A percentile compares a stretch with the other conserved stretches of the same genome.
phyloP scores from a whole-genome alignment of 106 monocot genomes.

The Phalaenopsis equestris region DNA sequence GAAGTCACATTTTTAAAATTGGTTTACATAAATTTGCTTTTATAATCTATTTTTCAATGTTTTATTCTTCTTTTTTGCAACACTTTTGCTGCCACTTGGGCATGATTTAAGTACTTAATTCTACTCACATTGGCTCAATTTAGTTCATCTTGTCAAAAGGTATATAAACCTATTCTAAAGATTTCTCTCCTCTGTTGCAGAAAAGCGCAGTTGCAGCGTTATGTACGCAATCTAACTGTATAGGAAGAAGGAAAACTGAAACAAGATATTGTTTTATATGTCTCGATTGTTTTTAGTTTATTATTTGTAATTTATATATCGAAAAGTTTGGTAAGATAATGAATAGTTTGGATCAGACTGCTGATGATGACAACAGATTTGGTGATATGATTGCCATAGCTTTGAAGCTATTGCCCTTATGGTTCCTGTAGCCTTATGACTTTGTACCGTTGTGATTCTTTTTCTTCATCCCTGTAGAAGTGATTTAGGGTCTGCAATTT shows the following conservation, averaged over 20 bases:
- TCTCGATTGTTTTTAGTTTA: not conserved
- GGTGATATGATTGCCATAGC: not conserved
- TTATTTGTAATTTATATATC: constrained; percentile 3
- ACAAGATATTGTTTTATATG: not conserved
- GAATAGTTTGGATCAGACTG: not conserved
- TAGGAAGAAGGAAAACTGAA: constrained; percentile 1
- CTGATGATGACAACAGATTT: not conserved
- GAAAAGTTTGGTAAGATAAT: not conserved
- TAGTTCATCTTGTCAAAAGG: not conserved
- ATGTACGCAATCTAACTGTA: not conserved
- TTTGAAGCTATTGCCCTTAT: not conserved
- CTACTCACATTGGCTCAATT: not conserved
- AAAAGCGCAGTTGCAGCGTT: constrained; percentile 3
- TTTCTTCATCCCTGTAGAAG: too few species aligned
- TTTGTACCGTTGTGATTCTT: too few species aligned
- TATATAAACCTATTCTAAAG: not conserved
- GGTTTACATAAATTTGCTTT: not conserved
- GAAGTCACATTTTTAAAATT: not conserved
- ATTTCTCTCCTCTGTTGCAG: not conserved
- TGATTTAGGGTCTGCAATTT: too few species aligned
- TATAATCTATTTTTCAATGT: too few species aligned
- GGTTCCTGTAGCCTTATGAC: too few species aligned
- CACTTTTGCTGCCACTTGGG: not conserved
- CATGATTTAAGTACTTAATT: not conserved
- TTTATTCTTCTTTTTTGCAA: too few species aligned